Conservation (phyloP, 768 basidiomycete species). For the Leucocoprinus leucothites region DNA sequence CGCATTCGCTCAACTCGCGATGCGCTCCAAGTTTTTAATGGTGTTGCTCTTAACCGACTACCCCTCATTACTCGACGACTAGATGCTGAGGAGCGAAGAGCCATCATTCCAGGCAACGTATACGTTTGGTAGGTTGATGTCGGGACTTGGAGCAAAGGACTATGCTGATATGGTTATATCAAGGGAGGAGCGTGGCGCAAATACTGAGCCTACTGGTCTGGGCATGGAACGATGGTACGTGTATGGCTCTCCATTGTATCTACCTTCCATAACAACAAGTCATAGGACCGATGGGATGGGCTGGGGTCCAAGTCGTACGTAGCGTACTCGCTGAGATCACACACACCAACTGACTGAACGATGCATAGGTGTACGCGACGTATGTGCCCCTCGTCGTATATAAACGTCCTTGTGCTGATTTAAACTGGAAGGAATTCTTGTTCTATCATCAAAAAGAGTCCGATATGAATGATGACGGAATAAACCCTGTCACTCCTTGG, state of each 20-base stretch:
- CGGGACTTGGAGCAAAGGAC: too few relatives aligned
- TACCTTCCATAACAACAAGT: neutral
- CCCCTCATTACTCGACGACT: constrained; percentile 80
- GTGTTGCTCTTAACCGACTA: constrained; percentile 62
- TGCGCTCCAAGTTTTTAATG: constrained; percentile 80
- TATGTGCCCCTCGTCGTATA: constrained; percentile 23
- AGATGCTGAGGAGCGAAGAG: constrained; percentile 77
- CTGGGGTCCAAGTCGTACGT: constrained; percentile 77
- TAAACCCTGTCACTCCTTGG: constrained; percentile 67
- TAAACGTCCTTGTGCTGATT: constrained; percentile 10
- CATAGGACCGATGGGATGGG: constrained; percentile 63
- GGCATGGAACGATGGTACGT: constrained; percentile 82
- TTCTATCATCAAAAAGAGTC: constrained; percentile 83
- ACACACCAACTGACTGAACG: neutral
- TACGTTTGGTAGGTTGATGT: constrained; percentile 59
- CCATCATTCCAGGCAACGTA: constrained; percentile 72
- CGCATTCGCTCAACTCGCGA: constrained; percentile 78
- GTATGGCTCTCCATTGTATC: neutral
- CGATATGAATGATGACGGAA: constrained; percentile 50
- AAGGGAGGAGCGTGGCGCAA: constrained; percentile 81
- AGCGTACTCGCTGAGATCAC: neutral
- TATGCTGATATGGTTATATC: neutral
- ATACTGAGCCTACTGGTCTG: constrained; percentile 76
- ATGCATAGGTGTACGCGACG: constrained; percentile 48
- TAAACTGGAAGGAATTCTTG: constrained; percentile 61